A percentile compares a stretch with the other conserved stretches of the same genome.
phyloP scores from a whole-genome alignment of 176 grass and related monocot species.

The Cenchrus americanus region DNA sequence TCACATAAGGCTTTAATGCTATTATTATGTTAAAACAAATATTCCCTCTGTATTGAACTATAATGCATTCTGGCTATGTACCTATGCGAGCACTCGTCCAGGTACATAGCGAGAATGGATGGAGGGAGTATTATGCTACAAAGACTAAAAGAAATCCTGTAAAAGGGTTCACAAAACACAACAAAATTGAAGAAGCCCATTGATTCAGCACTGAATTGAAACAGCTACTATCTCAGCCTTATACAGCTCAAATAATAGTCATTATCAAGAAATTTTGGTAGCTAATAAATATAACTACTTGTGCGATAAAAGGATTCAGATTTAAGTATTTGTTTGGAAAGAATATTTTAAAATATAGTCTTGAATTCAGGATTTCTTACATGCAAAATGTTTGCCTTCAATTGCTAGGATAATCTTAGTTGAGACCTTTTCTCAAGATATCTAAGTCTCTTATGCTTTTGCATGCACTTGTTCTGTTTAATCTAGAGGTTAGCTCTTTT shows the following conservation, averaged over 20 bases:
- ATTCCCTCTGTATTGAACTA: not conserved
- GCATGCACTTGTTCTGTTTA: not conserved
- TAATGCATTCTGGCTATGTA: no score
- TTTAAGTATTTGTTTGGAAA: not conserved
- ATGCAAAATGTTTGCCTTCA: constrained; percentile 8
- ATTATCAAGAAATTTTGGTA: not conserved
- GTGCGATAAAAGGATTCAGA: not conserved
- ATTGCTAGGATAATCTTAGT: not conserved
- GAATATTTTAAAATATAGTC: not conserved
- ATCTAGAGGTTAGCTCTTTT: constrained; percentile 11
- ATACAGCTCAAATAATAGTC: not conserved
- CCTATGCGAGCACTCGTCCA: no score
- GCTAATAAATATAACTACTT: not conserved
- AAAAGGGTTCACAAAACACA: constrained; percentile 1
- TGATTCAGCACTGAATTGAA: not conserved
- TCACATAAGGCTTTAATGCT: not conserved
- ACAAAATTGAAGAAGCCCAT: not conserved
- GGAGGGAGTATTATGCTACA: not conserved
- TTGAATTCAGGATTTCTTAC: not conserved
- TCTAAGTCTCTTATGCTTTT: not conserved
- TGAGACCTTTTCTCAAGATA: not conserved
- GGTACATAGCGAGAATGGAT: no score
- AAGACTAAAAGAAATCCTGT: not conserved
- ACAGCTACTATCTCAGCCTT: not conserved
- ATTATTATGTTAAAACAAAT: not conserved